Conservation (phyloP, 2,329 filamentous ascomycete genomes). For the Ceratocystiopsis minuta region DNA sequence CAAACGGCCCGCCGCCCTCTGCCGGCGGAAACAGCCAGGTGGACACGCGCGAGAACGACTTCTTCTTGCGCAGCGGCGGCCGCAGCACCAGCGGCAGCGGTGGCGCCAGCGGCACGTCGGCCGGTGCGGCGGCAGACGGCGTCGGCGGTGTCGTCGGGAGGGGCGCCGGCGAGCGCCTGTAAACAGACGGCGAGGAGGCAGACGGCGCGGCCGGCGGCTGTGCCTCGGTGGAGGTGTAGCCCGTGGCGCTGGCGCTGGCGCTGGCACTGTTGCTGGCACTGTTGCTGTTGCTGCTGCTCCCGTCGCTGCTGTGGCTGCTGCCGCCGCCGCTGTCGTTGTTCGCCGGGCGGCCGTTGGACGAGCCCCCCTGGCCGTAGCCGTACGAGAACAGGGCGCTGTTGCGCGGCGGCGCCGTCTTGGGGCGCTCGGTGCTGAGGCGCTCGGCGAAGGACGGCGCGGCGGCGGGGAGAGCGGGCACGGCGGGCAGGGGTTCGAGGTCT, state of each 20-base stretch:
- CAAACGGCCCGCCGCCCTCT: no score
- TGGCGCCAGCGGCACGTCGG: slow-evolving; percentile 28
- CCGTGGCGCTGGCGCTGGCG: no score
- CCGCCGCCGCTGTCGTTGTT: neutral
- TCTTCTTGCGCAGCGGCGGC: slow-evolving; percentile 47
- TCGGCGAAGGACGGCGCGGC: slow-evolving; percentile 39
- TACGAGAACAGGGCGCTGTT: neutral
- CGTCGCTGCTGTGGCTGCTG: neutral
- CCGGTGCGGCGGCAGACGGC: slow-evolving; percentile 7
- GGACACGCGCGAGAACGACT: slow-evolving; percentile 45
- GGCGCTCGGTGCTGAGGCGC: slow-evolving; percentile 30
- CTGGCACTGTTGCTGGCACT: no score
- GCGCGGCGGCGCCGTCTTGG: slow-evolving; percentile 16
- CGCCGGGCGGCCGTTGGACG: no score
- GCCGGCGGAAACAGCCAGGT: slow-evolving; percentile 36
- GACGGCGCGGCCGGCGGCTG: no score
- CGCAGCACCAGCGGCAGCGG: slow-evolving; percentile 40
- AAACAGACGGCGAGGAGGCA: no score
- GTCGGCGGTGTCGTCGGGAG: slow-evolving; percentile 4
- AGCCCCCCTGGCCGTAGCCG: slow-evolving; percentile 8
- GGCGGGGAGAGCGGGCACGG: slow-evolving; percentile 38
- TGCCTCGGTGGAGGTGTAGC: no score
- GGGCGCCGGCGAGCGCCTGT: no score
- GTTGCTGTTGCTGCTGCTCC: no score
- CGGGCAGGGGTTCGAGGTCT: no score